Evolutionary conservation across 163 green algal species (phyloP).

Genomic region (Chloroidium sp.): DNA sequence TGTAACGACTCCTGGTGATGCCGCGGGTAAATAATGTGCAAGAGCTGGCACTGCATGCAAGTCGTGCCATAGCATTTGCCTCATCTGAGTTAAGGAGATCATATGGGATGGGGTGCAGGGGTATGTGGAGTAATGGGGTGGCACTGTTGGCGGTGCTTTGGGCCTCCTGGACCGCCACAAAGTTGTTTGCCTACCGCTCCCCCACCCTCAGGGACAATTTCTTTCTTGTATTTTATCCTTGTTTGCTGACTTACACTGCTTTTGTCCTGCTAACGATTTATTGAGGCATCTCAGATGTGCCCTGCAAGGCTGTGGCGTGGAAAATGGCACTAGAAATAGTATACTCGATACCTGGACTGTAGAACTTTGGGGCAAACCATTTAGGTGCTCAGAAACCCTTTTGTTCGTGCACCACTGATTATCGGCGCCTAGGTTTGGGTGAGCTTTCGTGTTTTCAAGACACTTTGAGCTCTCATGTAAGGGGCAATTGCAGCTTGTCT

Average conservation of each 20-base stretch:
- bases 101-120: constrained; percentile 23
- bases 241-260: constrained; percentile 67
- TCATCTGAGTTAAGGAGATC: neutral
- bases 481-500: too few species aligned
- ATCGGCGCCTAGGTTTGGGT: too few species aligned
- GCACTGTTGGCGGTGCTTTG: constrained; percentile 60
- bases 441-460: too few species aligned
- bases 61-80: neutral
- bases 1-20: neutral
- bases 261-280: constrained; percentile 84
- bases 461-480: too few species aligned
- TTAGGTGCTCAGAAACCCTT: too few species aligned
- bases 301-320: too few species aligned
- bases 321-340: too few species aligned
- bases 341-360: too few species aligned
- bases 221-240: constrained; percentile 68
- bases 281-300: constrained; percentile 13
- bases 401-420: too few species aligned
- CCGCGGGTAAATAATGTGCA: neutral
- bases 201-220: constrained; percentile 52
- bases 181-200: constrained; percentile 57
- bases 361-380: too few species aligned
- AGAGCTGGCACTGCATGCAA: neutral
- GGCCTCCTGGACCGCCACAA: constrained; percentile 48
- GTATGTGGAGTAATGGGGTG: constrained; percentile 22